Base-by-base conservation (phyloP, 116 monocot species). In the Trichopus zeylanicus region DNA sequence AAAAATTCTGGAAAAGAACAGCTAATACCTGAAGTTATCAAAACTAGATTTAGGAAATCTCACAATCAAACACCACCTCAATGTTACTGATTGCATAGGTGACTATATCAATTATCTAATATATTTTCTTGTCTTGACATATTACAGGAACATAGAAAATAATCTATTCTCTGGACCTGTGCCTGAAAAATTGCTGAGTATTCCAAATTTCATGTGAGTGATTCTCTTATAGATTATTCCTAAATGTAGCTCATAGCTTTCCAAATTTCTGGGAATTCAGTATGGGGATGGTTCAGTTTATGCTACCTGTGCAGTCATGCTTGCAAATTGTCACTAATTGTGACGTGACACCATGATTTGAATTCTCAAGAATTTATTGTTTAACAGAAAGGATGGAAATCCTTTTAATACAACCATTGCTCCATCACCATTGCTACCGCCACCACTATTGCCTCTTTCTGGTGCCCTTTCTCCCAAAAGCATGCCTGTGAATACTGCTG, bases 121-220 rank as follows among this genome's bases (percentile, higher is more conserved):
- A 48, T 22, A 22, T 49, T 64, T 34, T 29, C 10, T 26, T 46
- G 67, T 64, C 29, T 70, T 67, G 30, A 21, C 54, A 30, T 64
- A 65, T 61, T 35, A 55, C 77, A 99, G 99, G 81, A 86, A 99
- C 70, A 65, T 99, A 68, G 92, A 86, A 67, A 83, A 92, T 59
- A 99, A 99, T 69, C 74, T 88, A 7, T 99, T 99, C 70, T 83
- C 85, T 59, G 99, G 92, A 55, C 88, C 88, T 32, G 58, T 99
- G 26, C 99, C 99, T 39, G 54, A 64, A 56, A 85, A 83, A 31
- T 70, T 99, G 73, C 63, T 81, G 24, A 75, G 23, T 48, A 92
- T 99, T 69, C 85, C 92, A 63, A 88, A 63, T 70, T 88, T 99
- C 59, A 88, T 77, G 99, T 88, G 62, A 78, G 88, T 34, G 18